These are phyloP conservation scores for Suillus paluster DNA, from an alignment of 768 basidiomycete genomes.

Conservation along the genomic window DNA sequence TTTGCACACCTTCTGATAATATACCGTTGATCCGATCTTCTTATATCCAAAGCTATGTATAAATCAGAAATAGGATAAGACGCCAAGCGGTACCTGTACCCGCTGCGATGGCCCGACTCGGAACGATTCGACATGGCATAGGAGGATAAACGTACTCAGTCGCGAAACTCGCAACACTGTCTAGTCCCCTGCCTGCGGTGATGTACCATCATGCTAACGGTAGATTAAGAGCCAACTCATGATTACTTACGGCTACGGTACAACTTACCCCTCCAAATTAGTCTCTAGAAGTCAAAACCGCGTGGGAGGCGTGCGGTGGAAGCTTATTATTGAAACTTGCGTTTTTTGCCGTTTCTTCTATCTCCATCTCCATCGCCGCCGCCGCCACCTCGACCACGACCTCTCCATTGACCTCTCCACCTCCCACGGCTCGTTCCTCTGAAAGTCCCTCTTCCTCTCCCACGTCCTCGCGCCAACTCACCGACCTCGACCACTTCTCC, in stretches of 20 bases:
- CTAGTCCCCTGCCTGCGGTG: neutral
- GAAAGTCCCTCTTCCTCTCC: conserved; percentile 2
- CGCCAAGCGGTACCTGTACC: neutral
- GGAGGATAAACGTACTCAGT: neutral
- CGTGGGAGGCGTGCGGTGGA: too few species aligned
- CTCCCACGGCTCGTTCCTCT: conserved; percentile 3
- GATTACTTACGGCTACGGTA: neutral
- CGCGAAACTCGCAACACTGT: neutral
- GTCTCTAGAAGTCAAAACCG: too few species aligned
- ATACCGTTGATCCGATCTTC: neutral
- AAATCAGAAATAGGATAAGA: neutral
- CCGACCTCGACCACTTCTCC: neutral
- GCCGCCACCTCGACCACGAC: conserved; percentile 56
- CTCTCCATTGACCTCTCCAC: conserved; percentile 17
- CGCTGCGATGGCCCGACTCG: neutral
- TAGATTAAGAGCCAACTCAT: neutral
- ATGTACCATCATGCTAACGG: neutral
- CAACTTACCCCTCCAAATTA: neutral
- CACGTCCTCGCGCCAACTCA: neutral
- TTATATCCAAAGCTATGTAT: neutral
- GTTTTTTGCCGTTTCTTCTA: neutral
- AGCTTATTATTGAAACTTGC: neutral
- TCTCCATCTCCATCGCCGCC: conserved; percentile 31
- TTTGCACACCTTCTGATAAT: neutral
- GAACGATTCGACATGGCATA: neutral